These are phyloP conservation scores for Bullera alba DNA, from an alignment of 768 basidiomycete genomes.

Conservation along the genomic window DNA sequence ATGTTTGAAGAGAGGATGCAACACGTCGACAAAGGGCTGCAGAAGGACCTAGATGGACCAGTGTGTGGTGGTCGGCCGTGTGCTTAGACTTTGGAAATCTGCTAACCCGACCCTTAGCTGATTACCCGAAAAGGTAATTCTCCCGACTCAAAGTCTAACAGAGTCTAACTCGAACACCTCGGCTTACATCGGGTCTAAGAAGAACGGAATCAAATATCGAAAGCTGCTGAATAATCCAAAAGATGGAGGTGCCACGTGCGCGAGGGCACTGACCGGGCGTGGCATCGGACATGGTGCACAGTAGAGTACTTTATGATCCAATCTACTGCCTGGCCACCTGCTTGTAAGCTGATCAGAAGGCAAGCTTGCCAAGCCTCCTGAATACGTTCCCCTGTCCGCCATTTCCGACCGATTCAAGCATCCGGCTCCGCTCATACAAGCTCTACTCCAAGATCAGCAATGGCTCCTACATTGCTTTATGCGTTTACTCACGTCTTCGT, in stretches of 20 bases:
- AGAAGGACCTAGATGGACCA: too few species aligned
- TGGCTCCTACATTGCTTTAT: not conserved
- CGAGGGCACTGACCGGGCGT: not conserved
- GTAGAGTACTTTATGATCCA: not conserved
- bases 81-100: too few species aligned
- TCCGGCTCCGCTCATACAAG: constrained; percentile 27
- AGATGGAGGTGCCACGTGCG: not conserved
- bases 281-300: not conserved
- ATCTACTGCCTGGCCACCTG: not conserved
- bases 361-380: constrained; percentile 1
- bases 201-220: too few species aligned
- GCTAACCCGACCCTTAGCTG: too few species aligned
- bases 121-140: too few species aligned
- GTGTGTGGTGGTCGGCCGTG: too few species aligned
- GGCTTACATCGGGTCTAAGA: too few species aligned
- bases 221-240: too few species aligned
- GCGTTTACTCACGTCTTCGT: constrained; percentile 38
- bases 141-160: too few species aligned
- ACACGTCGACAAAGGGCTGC: too few species aligned
- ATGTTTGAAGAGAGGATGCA: too few species aligned
- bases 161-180: too few species aligned
- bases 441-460: constrained; percentile 8
- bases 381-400: constrained; percentile 2
- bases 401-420: constrained; percentile 13
- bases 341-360: not conserved